A percentile compares a stretch with the other conserved stretches of the same genome.
Conservation (phyloP, 306 rosid genomes). For the Pachyrhizus erosus region DNA sequence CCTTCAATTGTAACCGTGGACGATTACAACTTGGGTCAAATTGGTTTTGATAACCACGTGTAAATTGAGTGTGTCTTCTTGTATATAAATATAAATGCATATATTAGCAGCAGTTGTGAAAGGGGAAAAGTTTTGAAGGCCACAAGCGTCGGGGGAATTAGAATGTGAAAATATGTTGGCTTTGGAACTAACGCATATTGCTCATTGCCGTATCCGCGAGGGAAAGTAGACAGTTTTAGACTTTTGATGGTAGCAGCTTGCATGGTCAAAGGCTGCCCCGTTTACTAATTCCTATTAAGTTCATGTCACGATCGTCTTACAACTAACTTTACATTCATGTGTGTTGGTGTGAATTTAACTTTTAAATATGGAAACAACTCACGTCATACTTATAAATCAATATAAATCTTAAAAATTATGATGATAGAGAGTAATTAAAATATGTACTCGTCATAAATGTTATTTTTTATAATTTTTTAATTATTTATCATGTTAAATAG, state of each 20-base stretch:
- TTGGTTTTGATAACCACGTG: neutral
- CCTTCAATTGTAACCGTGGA: slow-evolving; percentile 41
- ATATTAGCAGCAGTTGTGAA: neutral
- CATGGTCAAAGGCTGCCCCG: neutral
- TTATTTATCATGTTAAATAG: too few relatives aligned
- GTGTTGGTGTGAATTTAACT: neutral
- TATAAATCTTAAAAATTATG: too few relatives aligned
- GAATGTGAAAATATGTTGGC: neutral
- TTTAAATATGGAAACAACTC: too few relatives aligned
- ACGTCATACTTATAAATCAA: too few relatives aligned
- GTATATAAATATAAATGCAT: neutral
- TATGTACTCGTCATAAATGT: too few relatives aligned
- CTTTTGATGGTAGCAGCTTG: neutral
- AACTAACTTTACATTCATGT: neutral
- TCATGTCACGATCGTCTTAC: neutral
- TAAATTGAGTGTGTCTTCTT: neutral
- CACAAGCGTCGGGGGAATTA: neutral
- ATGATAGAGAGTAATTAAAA: too few relatives aligned
- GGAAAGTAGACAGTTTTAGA: neutral
- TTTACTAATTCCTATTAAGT: neutral
- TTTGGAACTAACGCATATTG: neutral
- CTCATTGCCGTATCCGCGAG: neutral
- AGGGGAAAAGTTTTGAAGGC: neutral
- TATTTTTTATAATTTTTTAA: too few relatives aligned
- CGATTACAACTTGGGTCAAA: slow-evolving; percentile 4